Conservation (phyloP, 2,329 filamentous ascomycete species). For the Arthrobotrys entomopaga region DNA sequence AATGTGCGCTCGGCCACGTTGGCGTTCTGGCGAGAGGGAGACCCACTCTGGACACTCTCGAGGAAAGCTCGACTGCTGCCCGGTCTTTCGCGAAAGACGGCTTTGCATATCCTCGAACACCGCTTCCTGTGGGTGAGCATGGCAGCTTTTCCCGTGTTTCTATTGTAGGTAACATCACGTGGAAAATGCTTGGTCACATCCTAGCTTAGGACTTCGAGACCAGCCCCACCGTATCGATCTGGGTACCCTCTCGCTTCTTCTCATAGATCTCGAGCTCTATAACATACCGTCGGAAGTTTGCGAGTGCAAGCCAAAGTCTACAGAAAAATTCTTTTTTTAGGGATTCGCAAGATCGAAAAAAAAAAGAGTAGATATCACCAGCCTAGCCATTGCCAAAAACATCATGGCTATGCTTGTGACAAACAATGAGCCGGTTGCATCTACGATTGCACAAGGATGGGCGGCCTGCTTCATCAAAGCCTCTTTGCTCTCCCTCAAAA, state of each 20-base stretch:
- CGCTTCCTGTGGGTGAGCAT: conserved; percentile 35
- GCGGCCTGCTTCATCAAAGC: conserved; percentile 1
- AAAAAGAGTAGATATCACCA: not conserved
- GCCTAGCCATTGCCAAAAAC: conserved; percentile 13
- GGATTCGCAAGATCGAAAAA: conserved; percentile 4
- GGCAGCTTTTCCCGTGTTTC: conserved; percentile 43
- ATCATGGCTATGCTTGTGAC: conserved; percentile 41
- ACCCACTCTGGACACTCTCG: conserved; percentile 38
- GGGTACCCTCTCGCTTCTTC: conserved; percentile 1
- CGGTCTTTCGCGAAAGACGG: conserved; percentile 36
- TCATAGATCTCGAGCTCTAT: too few species aligned
- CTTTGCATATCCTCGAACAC: conserved; percentile 28
- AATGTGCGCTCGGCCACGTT: conserved; percentile 46
- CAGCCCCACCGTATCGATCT: conserved; percentile 6
- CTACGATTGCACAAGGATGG: not conserved
- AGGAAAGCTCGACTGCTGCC: not conserved
- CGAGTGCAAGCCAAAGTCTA: not conserved
- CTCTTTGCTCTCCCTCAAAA: conserved; percentile 4
- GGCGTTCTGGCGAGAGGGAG: conserved; percentile 19
- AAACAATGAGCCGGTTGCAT: conserved; percentile 6
- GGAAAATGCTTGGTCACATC: conserved; percentile 30
- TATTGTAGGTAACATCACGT: conserved; percentile 54
- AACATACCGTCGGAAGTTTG: too few species aligned
- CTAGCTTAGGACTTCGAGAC: conserved; percentile 11
- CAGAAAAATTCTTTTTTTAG: conserved; percentile 45